These are phyloP conservation scores for Aspergillus costaricaensis DNA, from an alignment of 2,329 filamentous ascomycete species.

Conservation along the genomic window DNA sequence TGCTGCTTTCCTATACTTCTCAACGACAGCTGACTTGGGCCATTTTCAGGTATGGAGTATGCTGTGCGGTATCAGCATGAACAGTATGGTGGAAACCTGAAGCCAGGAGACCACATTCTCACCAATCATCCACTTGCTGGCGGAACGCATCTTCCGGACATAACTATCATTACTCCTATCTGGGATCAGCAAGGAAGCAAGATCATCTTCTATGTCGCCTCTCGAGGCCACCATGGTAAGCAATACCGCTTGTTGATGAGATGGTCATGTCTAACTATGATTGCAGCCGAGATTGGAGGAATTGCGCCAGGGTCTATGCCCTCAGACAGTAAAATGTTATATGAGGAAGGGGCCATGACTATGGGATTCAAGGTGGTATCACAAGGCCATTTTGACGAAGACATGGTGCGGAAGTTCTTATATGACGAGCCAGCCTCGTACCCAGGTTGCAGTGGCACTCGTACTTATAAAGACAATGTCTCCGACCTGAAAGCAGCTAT, in stretches of 20 bases:
- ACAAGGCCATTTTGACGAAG: constrained; percentile 68
- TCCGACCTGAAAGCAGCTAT: not conserved
- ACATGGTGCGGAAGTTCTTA: constrained; percentile 71
- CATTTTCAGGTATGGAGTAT: constrained; percentile 63
- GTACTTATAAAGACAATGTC: not conserved
- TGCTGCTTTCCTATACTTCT: not conserved
- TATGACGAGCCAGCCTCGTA: not conserved
- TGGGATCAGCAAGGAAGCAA: constrained; percentile 64
- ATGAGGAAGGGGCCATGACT: not conserved
- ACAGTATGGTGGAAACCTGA: constrained; percentile 77
- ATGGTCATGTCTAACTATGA: not conserved
- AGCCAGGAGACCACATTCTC: constrained; percentile 77
- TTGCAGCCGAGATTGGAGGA: constrained; percentile 70
- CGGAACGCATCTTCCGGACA: constrained; percentile 80
- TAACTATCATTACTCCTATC: constrained; percentile 75
- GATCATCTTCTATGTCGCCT: constrained; percentile 81
- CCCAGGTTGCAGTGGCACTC: not conserved
- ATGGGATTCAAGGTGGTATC: not conserved
- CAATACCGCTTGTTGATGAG: no score
- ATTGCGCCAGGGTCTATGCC: constrained; percentile 84
- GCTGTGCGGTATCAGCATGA: constrained; percentile 76
- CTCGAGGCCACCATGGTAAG: constrained; percentile 69
- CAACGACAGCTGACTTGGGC: not conserved
- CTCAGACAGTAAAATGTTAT: not conserved
- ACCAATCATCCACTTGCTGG: constrained; percentile 84